Base-by-base conservation (phyloP, 495 filamentous ascomycete species). In the Filosporella fistucella region DNA sequence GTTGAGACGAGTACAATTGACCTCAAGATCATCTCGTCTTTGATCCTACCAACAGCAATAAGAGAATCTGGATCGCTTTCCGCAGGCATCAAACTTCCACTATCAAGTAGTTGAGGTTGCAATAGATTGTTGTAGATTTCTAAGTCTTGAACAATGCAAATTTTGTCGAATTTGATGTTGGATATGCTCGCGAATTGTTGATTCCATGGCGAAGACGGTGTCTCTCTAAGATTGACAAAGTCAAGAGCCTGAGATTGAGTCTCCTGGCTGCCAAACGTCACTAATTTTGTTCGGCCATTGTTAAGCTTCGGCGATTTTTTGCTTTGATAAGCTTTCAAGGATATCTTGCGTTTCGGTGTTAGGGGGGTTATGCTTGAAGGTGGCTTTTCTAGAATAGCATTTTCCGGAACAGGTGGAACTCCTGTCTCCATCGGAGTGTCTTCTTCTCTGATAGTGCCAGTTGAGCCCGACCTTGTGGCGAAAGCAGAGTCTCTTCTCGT, bases 141-240 rank as follows among this genome's bases (percentile, higher is more conserved):
- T 13, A 60, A 52, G 35, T 60, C 58, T 46, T 52, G 51, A 7
- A 44, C 45, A n/a, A 57, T 42, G 22, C 58, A 60, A 7, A 49
- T 36, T n/a, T 50, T 16, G 14, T 41, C 35, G 36, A 60, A 55
- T 7, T 13, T 18, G 7, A 60, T 23, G 4, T 41, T 46, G 0
- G 35, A 9, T 3, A 47, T 14, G 16, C 10, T 36, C 1, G 12
- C 17, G 24, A 56, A 51, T 30, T 28, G 10, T 8, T 36, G 13
- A 5, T 17, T 42, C 50, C 53, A 60, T n/a, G 37, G 30, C 12
- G 41, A 24, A 14, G 50, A 8, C 4, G 26, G 2, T 2, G n/a
- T 37, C 12, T 17, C 7, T 13, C 14, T 39, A 10, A 47, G 9
- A 14, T 34, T 25, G 6, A 38, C 48, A 38, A 52, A 50, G 16